These are phyloP conservation scores for Solanum piurae DNA, from an alignment of 257 asterid genomes.

Conservation along the genomic window DNA sequence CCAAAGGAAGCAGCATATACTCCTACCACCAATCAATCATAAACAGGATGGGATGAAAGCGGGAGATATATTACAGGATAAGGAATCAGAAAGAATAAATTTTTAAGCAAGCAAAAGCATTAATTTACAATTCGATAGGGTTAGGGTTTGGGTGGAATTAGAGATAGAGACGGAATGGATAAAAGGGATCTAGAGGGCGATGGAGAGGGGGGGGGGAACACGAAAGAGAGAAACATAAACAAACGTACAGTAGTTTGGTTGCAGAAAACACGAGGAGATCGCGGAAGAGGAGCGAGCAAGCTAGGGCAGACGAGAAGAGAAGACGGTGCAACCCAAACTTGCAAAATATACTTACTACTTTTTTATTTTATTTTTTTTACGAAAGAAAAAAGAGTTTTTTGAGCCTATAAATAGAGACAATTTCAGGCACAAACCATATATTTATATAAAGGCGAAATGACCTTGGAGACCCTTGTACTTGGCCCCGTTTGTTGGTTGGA, in stretches of 20 bases:
- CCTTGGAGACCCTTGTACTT: too few species aligned
- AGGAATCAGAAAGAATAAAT: neutral
- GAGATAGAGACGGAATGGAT: neutral
- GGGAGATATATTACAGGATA: neutral
- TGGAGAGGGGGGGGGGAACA: neutral
- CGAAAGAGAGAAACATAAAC: neutral
- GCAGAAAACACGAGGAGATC: neutral
- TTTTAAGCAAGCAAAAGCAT: neutral
- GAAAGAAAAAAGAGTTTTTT: neutral
- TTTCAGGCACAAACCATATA: neutral
- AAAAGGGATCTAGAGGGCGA: neutral
- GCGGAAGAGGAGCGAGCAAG: neutral
- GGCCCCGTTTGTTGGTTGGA: too few species aligned
- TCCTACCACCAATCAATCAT: neutral
- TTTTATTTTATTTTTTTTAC: neutral
- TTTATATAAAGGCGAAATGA: too few species aligned
- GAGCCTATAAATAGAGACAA: neutral
- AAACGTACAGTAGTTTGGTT: neutral
- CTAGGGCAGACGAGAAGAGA: neutral
- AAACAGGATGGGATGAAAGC: neutral
- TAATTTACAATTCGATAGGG: neutral
- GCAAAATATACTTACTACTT: neutral
- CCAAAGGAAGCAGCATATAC: neutral
- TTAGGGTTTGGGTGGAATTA: neutral
- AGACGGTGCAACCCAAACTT: too few species aligned